Conservation (phyloP, 441 rosid species). For the Heliophila coronopifolia region DNA sequence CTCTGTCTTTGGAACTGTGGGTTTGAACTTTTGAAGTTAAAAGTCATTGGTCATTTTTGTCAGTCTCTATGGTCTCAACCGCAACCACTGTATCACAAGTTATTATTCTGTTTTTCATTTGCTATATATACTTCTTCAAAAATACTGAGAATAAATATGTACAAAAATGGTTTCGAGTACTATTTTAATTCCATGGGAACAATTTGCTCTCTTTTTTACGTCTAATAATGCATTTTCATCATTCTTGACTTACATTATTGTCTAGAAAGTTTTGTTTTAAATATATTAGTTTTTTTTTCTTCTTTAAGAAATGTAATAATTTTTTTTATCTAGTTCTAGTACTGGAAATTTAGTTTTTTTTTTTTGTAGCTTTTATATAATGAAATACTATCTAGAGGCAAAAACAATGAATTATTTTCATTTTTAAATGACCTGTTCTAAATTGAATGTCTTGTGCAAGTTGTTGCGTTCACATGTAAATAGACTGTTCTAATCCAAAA, state of each 20-base stretch:
- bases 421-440: background rate
- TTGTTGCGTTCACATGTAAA: background rate
- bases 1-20: conserved; percentile 29
- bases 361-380: background rate
- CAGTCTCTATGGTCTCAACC: conserved; percentile 14
- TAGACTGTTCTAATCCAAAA: background rate
- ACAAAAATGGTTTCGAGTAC: background rate
- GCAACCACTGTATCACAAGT: background rate
- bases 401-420: too few species aligned
- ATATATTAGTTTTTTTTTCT: too few species aligned
- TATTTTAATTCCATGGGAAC: background rate
- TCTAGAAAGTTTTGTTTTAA: too few species aligned
- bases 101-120: background rate
- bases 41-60: conserved; percentile 20
- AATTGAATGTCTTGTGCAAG: background rate
- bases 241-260: background rate
- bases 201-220: background rate
- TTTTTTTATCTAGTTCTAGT: background rate
- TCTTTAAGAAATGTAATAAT: too few species aligned
- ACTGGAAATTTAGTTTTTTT: background rate
- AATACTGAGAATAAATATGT: background rate
- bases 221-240: background rate
- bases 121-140: background rate
- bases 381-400: too few species aligned
- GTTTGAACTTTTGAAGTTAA: conserved; percentile 19